Conservation (phyloP, 106 monocot species). For the Phalaenopsis equestris region DNA sequence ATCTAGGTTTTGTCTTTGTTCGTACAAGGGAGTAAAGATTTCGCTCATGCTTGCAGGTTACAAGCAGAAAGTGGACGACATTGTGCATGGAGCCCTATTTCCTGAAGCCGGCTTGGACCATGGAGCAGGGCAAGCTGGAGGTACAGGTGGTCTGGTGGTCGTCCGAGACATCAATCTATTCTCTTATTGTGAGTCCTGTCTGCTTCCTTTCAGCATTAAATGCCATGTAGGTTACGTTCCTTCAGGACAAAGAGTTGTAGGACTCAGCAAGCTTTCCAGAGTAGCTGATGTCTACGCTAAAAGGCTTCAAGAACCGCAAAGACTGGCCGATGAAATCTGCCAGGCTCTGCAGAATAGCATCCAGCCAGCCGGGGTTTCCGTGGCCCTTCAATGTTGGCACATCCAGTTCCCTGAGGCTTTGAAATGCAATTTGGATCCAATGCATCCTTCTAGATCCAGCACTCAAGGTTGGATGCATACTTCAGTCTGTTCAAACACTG, state of each 20-base stretch:
- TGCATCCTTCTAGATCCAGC: constrained; percentile 17
- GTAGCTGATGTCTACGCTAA: constrained; percentile 86
- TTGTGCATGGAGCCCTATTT: constrained; percentile 79
- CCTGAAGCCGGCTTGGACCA: constrained; percentile 55
- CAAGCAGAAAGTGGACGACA: constrained; percentile 58
- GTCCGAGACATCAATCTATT: constrained; percentile 79
- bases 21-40: too few species aligned
- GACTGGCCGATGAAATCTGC: constrained; percentile 71
- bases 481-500: constrained; percentile 47
- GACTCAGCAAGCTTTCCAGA: constrained; percentile 89
- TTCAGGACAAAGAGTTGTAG: constrained; percentile 60
- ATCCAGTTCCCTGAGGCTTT: constrained; percentile 49
- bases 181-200: constrained; percentile 91
- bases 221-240: constrained; percentile 92
- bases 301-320: constrained; percentile 81
- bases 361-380: constrained; percentile 74
- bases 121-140: constrained; percentile 51
- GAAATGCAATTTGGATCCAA: constrained; percentile 9
- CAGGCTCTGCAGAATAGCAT: constrained; percentile 58
- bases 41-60: constrained; percentile 44
- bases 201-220: constrained; percentile 71
- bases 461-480: constrained; percentile 44
- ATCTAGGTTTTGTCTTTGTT: not conserved
- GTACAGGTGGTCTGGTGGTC: constrained; percentile 59
- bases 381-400: constrained; percentile 85